These are phyloP conservation scores for Neurospora sublineolata DNA, from an alignment of 495 filamentous ascomycete genomes.

Conservation along the genomic window DNA sequence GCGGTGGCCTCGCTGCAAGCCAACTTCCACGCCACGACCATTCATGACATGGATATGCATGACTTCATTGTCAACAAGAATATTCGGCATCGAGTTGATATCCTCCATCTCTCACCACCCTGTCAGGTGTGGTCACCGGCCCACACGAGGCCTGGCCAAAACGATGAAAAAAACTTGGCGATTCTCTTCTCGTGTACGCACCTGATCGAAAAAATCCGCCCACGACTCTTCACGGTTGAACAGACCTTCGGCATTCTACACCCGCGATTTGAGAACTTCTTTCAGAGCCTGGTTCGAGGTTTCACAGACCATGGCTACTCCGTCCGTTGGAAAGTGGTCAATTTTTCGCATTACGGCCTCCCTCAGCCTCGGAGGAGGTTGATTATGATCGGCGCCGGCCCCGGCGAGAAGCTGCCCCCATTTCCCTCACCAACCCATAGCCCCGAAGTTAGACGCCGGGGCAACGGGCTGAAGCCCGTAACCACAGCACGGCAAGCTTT, in stretches of 20 bases:
- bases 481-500: slow-evolving; percentile 21
- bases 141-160: slow-evolving; percentile 50
- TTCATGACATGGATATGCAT: slow-evolving; percentile 35
- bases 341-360: slow-evolving; percentile 35
- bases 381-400: slow-evolving; percentile 68
- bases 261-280: slow-evolving; percentile 37
- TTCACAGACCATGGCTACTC: slow-evolving; percentile 61
- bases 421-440: slow-evolving; percentile 61
- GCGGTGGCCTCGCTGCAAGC: slow-evolving; percentile 45
- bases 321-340: slow-evolving; percentile 42
- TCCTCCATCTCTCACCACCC: slow-evolving; percentile 72
- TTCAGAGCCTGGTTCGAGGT: slow-evolving; percentile 50
- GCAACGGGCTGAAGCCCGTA: slow-evolving; percentile 29
- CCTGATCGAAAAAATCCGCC: slow-evolving; percentile 48
- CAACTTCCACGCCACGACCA: slow-evolving; percentile 44
- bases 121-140: slow-evolving; percentile 76
- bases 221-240: slow-evolving; percentile 71
- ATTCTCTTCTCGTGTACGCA: slow-evolving; percentile 52
- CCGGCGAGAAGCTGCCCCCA: slow-evolving; percentile 60
- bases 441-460: not conserved
- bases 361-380: slow-evolving; percentile 41
- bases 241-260: slow-evolving; percentile 61
- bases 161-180: slow-evolving; percentile 66
- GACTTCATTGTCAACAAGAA: slow-evolving; percentile 30
- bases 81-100: slow-evolving; percentile 42